Conservation (phyloP, 768 basidiomycete genomes). For the Rhizopogon rudus region DNA sequence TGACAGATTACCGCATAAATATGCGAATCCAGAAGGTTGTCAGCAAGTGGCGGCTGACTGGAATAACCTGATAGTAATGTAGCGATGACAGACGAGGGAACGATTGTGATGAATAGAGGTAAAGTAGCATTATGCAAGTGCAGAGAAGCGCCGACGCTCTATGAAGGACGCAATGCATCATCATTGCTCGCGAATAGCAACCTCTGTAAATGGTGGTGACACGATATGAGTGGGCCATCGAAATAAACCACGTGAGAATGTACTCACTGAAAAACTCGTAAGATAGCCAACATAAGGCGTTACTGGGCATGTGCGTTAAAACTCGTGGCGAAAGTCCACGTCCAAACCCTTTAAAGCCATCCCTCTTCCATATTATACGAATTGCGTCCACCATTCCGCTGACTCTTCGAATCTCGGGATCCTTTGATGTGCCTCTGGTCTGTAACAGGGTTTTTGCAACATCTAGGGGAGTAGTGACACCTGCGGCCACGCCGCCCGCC, state of each 20-base stretch:
- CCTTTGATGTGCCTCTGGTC: conserved; percentile 86
- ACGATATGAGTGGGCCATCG: not conserved
- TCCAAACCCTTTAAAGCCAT: conserved; percentile 81
- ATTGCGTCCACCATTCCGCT: conserved; percentile 86
- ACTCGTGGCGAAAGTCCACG: conserved; percentile 89
- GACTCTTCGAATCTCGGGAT: conserved; percentile 78
- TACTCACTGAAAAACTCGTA: conserved; percentile 97
- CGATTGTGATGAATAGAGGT: not conserved
- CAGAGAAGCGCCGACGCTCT: conserved; percentile 6
- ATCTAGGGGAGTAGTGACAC: conserved; percentile 93
- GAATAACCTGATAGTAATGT: conserved; percentile 9
- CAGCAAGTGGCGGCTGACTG: not conserved
- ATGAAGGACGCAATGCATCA: conserved; percentile 6
- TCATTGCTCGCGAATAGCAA: conserved; percentile 50
- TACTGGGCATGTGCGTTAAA: conserved; percentile 93
- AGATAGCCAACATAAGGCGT: conserved; percentile 95
- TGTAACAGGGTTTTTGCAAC: conserved; percentile 97
- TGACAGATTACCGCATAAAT: not conserved
- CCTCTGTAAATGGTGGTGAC: conserved; percentile 39
- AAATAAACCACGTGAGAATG: not conserved
- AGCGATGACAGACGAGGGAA: conserved; percentile 6
- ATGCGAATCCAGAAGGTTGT: not conserved
- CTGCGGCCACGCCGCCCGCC: conserved; percentile 92
- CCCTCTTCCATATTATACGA: conserved; percentile 79
- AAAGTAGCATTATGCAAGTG: not conserved